Evolutionary conservation across 495 filamentous ascomycete genomes (phyloP).

Genomic region (Penicillium antarcticum): DNA sequence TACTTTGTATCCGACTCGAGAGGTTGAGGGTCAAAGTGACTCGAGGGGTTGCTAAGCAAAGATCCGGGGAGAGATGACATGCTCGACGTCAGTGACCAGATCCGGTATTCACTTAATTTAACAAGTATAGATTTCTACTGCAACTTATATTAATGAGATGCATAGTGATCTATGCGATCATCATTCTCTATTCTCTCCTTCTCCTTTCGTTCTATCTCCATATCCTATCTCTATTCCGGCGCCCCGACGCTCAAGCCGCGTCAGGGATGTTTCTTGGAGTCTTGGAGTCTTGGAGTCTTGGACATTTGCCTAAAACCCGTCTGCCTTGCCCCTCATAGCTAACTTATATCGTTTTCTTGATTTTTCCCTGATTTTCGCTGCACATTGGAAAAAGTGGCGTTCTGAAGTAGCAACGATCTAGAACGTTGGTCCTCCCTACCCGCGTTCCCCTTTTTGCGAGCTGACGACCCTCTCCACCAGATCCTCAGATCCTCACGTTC

Average conservation of each 20-base stretch:
- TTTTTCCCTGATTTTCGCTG: constrained; percentile 5
- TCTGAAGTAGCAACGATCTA: background rate
- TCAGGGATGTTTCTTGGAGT: too few relatives aligned
- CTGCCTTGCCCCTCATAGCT: constrained; percentile 15
- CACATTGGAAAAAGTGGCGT: background rate
- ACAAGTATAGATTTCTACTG: too few relatives aligned
- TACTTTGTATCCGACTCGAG: too few relatives aligned
- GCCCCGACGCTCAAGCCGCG: constrained; percentile 17
- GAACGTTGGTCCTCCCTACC: constrained; percentile 11
- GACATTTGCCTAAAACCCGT: background rate
- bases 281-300: background rate
- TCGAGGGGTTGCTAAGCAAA: too few relatives aligned
- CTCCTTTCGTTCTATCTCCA: background rate
- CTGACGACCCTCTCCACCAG: constrained; percentile 26
- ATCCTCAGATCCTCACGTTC: constrained; percentile 20
- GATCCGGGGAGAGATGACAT: too few relatives aligned
- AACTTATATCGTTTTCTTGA: background rate
- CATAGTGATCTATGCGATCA: too few relatives aligned
- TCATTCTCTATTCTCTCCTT: background rate
- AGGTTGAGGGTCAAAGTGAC: too few relatives aligned
- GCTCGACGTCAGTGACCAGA: too few relatives aligned
- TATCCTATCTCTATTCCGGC: background rate
- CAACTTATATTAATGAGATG: too few relatives aligned
- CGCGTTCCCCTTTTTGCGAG: constrained; percentile 29
- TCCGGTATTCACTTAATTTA: too few relatives aligned